Evolutionary conservation across 208 protist genomes (phyloP), one percentile per base, ranked within the genome.

Genomic region (Wallacemonas collosoma): DNA sequence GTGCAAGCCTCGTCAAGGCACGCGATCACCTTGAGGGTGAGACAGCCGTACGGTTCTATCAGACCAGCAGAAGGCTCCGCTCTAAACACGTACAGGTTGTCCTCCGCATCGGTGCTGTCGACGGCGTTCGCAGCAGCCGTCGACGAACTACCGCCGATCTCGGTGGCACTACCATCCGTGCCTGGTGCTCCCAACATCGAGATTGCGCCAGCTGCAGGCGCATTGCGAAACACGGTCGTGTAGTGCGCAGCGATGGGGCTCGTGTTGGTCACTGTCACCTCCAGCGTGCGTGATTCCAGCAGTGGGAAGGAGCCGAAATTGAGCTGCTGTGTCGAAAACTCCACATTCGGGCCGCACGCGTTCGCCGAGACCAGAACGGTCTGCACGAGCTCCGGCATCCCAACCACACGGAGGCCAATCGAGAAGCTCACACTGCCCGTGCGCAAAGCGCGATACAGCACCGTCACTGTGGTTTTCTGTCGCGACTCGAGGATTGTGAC

Each of bases 1-100:
- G 60, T 68, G 43, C 94, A 89, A 2, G 91, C 94, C 55, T 98
- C 98, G 76, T 98, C 91, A 6, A 95, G 76, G 68, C 84, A 79
- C 2, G 91, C 95, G 6, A 68, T 66, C 15, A 98, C 80, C 64
- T 75, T 70, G 26, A 98, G 68, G 0, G 64, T 73, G 38, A 75
- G 65, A 8, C 40, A 73, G 45, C 86, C 85, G 62, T 93, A 81
- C 17, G 88, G 88, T 50, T 83, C 70, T 60, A 97, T 93, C 50
- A 88, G 77, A 14, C 86, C 91, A 2, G 79, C 68, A 4, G 57
- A 41, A 1, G 80, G 80, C 38, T 92, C 83, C 12, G 94, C 54
- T 0, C 47, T 17, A 61, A 89, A 89, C 4, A 89, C 75, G 2
- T 65, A 69, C 50, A 44, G 43, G 15, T 43, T 1, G 36, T 0